These are phyloP conservation scores for Petunia axillaris DNA, from an alignment of 257 asterid genomes.

Conservation along the genomic window DNA sequence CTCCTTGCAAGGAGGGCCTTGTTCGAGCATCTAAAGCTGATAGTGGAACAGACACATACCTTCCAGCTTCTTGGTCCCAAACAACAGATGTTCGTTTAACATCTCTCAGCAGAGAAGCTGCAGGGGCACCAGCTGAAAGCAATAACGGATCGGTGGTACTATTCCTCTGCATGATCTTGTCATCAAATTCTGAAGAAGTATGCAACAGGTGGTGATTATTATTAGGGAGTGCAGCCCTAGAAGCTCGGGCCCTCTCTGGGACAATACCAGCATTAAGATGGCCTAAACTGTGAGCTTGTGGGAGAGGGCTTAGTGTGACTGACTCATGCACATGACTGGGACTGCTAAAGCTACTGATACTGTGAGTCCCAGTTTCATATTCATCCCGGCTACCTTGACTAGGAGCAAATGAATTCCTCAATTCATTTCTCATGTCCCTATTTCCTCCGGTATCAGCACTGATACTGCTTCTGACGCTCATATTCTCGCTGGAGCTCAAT, in stretches of 20 bases:
- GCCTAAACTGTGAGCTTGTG: slow-evolving; percentile 53
- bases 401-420: slow-evolving; percentile 61
- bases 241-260: slow-evolving; percentile 40
- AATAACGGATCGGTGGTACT: slow-evolving; percentile 49
- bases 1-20: slow-evolving; percentile 42
- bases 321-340: slow-evolving; percentile 81
- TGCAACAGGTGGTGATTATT: slow-evolving; percentile 41
- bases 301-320: slow-evolving; percentile 87
- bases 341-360: slow-evolving; percentile 90
- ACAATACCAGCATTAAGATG: slow-evolving; percentile 36
- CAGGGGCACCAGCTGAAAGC: slow-evolving; percentile 48
- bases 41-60: slow-evolving; percentile 79
- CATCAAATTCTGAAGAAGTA: slow-evolving; percentile 54
- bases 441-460: slow-evolving; percentile 79
- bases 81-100: slow-evolving; percentile 90
- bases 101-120: slow-evolving; percentile 67
- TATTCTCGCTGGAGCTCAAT: slow-evolving; percentile 84
- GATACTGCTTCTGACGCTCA: slow-evolving; percentile 82
- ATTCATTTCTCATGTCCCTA: slow-evolving; percentile 52
- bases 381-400: slow-evolving; percentile 89
- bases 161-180: slow-evolving; percentile 52
- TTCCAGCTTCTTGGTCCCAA: slow-evolving; percentile 98
- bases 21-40: slow-evolving; percentile 69
- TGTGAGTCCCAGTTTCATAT: slow-evolving; percentile 86
- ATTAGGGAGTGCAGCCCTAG: slow-evolving; percentile 37